A percentile compares a stretch with the other conserved stretches of the same genome.
These are phyloP conservation scores for Aspergillus ochraceus DNA, from an alignment of 2,329 filamentous ascomycete species.

Conservation along the genomic window DNA sequence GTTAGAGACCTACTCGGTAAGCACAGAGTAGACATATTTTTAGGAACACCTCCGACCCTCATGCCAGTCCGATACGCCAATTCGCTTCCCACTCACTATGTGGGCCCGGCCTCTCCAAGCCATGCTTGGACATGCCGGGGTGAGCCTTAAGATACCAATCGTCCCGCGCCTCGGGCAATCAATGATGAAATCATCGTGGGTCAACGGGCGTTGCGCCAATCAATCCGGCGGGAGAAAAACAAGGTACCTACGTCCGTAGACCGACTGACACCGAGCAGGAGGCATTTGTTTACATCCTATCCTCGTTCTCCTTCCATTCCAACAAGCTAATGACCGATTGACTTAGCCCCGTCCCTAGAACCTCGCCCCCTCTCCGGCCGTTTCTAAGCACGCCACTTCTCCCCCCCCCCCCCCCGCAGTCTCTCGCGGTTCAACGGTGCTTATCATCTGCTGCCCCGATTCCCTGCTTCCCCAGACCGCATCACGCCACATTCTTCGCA, in stretches of 20 bases:
- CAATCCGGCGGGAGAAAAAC: neutral
- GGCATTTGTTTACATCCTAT: neutral
- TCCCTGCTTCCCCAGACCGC: neutral
- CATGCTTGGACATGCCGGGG: too few relatives aligned
- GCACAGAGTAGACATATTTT: too few relatives aligned
- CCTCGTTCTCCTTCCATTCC: neutral
- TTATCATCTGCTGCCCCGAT: neutral
- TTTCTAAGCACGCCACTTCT: neutral
- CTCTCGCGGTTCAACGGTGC: neutral
- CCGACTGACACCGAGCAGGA: neutral
- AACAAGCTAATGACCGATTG: neutral
- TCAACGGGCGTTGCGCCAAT: neutral
- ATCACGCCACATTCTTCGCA: neutral
- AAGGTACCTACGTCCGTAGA: neutral
- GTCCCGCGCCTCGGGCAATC: neutral
- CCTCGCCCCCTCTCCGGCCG: neutral
- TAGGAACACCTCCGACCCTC: too few relatives aligned
- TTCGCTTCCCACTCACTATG: too few relatives aligned
- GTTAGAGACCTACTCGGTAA: too few relatives aligned
- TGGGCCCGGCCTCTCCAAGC: too few relatives aligned
- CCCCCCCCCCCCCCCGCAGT: neutral
- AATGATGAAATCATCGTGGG: conserved; percentile 3
- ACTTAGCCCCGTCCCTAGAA: neutral
- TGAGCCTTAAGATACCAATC: too few relatives aligned
- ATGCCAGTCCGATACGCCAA: too few relatives aligned